Percentiles rank a stretch among this genome's conserved stretches.
These are phyloP conservation scores for Sarocladium brachiariae DNA, from an alignment of 2,329 filamentous ascomycete species.

Conservation along the genomic window DNA sequence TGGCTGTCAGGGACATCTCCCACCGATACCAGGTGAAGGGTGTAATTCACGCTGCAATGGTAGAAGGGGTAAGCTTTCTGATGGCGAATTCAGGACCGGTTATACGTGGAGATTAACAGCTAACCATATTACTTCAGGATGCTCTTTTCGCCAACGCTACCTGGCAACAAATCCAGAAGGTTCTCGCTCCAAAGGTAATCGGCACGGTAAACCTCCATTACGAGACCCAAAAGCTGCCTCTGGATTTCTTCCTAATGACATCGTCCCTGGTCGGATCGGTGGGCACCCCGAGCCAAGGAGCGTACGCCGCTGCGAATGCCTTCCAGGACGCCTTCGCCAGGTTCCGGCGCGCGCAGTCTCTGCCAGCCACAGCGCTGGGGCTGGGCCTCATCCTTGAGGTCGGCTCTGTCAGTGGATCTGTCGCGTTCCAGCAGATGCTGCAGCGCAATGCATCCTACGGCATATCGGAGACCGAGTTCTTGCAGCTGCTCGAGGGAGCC, in stretches of 20 bases:
- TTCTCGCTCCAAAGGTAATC: conserved; percentile 24
- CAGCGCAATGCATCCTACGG: conserved; percentile 28
- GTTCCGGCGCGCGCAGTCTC: conserved; percentile 19
- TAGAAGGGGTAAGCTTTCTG: background rate
- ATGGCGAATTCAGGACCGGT: background rate
- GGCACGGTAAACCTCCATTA: conserved; percentile 24
- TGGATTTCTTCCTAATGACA: conserved; percentile 33
- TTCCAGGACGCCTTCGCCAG: conserved; percentile 29
- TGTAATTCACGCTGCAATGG: conserved; percentile 28
- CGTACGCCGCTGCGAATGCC: conserved; percentile 30
- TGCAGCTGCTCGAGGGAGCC: conserved; percentile 21
- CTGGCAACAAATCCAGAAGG: conserved; percentile 16
- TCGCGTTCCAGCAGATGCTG: conserved; percentile 27
- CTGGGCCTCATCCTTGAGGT: conserved; percentile 29
- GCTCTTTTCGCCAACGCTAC: background rate
- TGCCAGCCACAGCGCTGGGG: conserved; percentile 21
- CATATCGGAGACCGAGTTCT: conserved; percentile 24
- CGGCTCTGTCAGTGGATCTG: conserved; percentile 28
- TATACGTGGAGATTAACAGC: too few relatives aligned
- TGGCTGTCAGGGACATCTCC: conserved; percentile 10
- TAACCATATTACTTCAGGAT: background rate
- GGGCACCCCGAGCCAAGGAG: conserved; percentile 29
- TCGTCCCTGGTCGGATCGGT: conserved; percentile 28
- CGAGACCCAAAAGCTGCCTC: conserved; percentile 15
- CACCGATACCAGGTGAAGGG: conserved; percentile 17